Evolutionary conservation across 306 rosid genomes (phyloP).

Genomic region (Malus domestica): DNA sequence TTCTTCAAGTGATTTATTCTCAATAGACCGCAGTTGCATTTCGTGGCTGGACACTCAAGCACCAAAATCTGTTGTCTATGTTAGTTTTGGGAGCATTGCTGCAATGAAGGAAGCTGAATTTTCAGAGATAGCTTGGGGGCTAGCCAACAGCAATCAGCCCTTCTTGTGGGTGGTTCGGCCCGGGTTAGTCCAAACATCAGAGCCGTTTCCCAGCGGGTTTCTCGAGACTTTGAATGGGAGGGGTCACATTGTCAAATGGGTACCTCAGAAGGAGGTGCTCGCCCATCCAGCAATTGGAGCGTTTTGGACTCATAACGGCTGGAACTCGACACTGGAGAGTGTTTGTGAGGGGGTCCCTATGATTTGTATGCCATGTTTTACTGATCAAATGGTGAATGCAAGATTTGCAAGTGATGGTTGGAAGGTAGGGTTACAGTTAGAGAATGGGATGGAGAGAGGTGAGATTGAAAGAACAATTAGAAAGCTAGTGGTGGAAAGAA

Average conservation of each 20-base stretch:
- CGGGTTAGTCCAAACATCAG: conserved; percentile 24
- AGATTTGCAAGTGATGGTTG: conserved; percentile 53
- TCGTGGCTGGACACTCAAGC: conserved; percentile 52
- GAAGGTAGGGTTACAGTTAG: conserved; percentile 43
- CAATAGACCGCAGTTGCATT: conserved; percentile 39
- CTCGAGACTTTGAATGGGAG: conserved; percentile 34
- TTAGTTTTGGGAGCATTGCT: conserved; percentile 55
- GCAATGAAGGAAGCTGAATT: conserved; percentile 26
- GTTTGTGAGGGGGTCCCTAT: conserved; percentile 67
- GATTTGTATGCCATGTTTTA: conserved; percentile 54
- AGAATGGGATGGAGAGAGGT: conserved; percentile 30
- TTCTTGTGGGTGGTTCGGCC: conserved; percentile 70
- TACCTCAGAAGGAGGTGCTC: conserved; percentile 55
- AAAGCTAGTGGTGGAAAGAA: conserved; percentile 35
- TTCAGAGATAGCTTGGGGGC: conserved; percentile 58
- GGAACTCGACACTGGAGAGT: conserved; percentile 71
- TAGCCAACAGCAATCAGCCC: conserved; percentile 46
- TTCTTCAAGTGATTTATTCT: conserved; percentile 25
- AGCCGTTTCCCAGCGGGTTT: conserved; percentile 39
- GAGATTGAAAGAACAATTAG: conserved; percentile 37
- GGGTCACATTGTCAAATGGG: conserved; percentile 62
- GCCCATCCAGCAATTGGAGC: conserved; percentile 46
- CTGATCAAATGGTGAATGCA: conserved; percentile 52
- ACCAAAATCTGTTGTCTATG: conserved; percentile 42
- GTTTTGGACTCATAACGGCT: conserved; percentile 64